Conservation (phyloP, 805 yeast genomes). For the Yarrowia osloensis region DNA sequence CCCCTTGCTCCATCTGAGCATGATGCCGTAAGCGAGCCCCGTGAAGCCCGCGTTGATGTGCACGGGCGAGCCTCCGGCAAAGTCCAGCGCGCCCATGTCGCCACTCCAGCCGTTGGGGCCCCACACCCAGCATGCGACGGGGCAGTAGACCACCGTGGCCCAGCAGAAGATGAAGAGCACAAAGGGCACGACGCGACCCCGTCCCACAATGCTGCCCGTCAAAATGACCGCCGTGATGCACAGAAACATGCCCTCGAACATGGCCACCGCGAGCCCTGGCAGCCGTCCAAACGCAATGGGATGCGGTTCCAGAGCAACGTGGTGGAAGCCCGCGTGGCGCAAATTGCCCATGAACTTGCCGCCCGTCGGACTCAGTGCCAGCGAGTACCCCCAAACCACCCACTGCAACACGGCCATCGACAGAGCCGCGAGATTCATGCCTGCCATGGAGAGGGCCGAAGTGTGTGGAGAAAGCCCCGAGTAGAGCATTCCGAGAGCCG, state of each 20-base stretch:
- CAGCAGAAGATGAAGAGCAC: constrained; percentile 65
- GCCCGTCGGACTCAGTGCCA: constrained; percentile 48
- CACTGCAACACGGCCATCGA: constrained; percentile 65
- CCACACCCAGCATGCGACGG: constrained; percentile 77
- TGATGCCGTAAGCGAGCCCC: constrained; percentile 66
- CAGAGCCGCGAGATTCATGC: constrained; percentile 65
- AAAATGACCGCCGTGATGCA: constrained; percentile 64
- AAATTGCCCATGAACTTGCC: constrained; percentile 59
- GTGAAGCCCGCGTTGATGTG: constrained; percentile 71
- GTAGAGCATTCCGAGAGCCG: constrained; percentile 53
- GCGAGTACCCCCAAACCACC: constrained; percentile 69
- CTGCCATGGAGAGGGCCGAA: constrained; percentile 63
- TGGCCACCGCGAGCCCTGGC: constrained; percentile 53
- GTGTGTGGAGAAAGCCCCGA: constrained; percentile 68
- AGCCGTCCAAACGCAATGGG: constrained; percentile 41
- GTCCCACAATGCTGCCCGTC: constrained; percentile 72
- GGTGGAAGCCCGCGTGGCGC: constrained; percentile 53
- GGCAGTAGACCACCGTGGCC: constrained; percentile 73
- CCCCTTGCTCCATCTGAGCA: constrained; percentile 49
- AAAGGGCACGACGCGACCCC: constrained; percentile 72
- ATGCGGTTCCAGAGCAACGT: constrained; percentile 50
- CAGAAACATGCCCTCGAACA: constrained; percentile 68
- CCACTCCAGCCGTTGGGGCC: constrained; percentile 66
- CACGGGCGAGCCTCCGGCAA: constrained; percentile 79
- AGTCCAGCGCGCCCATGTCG: constrained; percentile 64